Base-by-base conservation (phyloP, 306 rosid genomes). In the Lupinus albus region DNA sequence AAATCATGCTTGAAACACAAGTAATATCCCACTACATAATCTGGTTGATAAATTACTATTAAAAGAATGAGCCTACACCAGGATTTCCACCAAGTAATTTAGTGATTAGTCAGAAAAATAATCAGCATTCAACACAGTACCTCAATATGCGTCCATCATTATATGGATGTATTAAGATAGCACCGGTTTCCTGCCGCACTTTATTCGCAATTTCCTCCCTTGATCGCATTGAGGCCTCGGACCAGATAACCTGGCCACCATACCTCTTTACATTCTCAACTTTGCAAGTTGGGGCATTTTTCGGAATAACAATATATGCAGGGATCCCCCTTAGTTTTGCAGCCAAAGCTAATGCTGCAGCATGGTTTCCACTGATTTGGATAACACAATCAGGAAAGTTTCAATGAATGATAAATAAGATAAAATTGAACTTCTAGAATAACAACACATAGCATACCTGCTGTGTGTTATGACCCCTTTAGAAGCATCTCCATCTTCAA, bases 281-380 rank as follows among this genome's bases (percentile, higher is more conserved):
- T 74, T 89, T 92, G 77, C 98, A 89, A 65, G 79, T 67, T 18
- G 96, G 91, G 46, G 98, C 95, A 73, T 67, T 83, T 86, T 80
- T 82, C 3, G 98, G 96, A 67, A 89, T 70, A 70, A 92, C 88
- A 64, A 87, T 83, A 59, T 92, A 87, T 13, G 98, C 89, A 78
- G 96, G 88, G 61, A 89, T 79, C 46, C 93, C 96, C 35, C 93
- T 63, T n/a, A 84, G 81, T 64, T 92, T 89, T 13, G 96, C 98
- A n/a, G 96, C 96, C 88, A 89, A 80, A 81, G 98, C 81, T 80
- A 89, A 81, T 5, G 98, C 98, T 17, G 95, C 98, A 55, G 96
- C 96, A 83, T 92, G 95, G 79, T 92, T 89, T 53, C 98, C 98
- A 68, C 98, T 92, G 75, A 52, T 70, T 85, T 18, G 70, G 45